phyloP scores from a whole-genome alignment of 2,329 filamentous ascomycete species.

The Penicillium sp. region DNA sequence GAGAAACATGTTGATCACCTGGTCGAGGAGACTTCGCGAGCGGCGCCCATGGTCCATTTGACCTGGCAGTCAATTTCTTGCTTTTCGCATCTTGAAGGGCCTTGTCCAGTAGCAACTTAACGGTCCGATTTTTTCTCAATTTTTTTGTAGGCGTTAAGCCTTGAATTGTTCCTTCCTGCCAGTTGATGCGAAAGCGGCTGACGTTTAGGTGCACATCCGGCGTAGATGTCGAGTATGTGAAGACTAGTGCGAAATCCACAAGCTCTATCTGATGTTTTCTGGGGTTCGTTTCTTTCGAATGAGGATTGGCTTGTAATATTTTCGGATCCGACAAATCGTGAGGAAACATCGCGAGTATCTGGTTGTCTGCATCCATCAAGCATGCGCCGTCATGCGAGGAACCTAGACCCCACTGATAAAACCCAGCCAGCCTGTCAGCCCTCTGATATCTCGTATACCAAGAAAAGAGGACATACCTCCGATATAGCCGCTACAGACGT shows the following conservation, averaged over 20 bases:
- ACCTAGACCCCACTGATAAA: conserved; percentile 31
- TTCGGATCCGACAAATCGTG: conserved; percentile 29
- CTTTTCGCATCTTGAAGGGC: conserved; percentile 14
- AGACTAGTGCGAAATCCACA: conserved; percentile 38
- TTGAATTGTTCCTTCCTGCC: conserved; percentile 16
- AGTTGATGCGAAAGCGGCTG: conserved; percentile 29
- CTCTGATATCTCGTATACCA: neutral
- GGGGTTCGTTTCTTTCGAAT: conserved; percentile 22
- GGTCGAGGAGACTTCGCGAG: conserved; percentile 10
- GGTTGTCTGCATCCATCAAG: conserved; percentile 39
- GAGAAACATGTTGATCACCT: conserved; percentile 19
- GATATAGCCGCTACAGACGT: conserved; percentile 30
- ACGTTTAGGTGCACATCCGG: conserved; percentile 31
- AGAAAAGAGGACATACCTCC: conserved; percentile 26
- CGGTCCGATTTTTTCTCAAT: conserved; percentile 19
- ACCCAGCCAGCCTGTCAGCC: conserved; percentile 7
- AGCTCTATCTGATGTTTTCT: conserved; percentile 36
- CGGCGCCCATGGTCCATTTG: neutral
- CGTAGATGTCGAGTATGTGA: conserved; percentile 29
- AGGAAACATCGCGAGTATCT: conserved; percentile 37
- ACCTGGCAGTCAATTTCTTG: neutral
- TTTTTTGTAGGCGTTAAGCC: conserved; percentile 21
- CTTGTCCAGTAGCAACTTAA: conserved; percentile 23
- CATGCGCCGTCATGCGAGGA: conserved; percentile 21
- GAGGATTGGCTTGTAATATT: conserved; percentile 14